Base-by-base conservation (phyloP, 441 rosid genomes). In the Gossypium laxum region DNA sequence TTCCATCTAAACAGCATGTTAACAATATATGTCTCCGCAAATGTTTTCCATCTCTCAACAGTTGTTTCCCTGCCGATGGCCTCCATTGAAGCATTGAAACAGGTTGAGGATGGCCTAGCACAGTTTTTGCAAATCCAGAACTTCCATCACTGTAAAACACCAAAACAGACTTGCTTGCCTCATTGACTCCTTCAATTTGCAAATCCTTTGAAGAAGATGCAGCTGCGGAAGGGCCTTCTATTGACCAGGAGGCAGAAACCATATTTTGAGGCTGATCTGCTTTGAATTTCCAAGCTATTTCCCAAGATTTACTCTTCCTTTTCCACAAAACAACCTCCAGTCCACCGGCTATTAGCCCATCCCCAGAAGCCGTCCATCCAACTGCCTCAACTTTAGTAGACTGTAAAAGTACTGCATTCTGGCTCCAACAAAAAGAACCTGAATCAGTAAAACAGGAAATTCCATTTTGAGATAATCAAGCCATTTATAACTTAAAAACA, bases 371-470 rank as follows among this genome's bases (percentile, higher is more conserved):
- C 1, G 98, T 85, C 98, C 98, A 94, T 75, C 81, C 79, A 69
- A 94, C 80, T 2, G 90, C 98, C 79, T 91, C 95, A 77, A 91
- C 96, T 64, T 84, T 85, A 34, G 88, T 69, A 50, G 80, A 83
- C 74, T 90, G 97, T 78, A 82, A 74, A 77, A 94, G 91, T 69
- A 86, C 84, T 68, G 89, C 89, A 86, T 84, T 90, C 97, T 90
- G 96, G 85, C 96, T 88, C 97, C 98, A 94, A 90, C 88, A 88
- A 90, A 94, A 90, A 88, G 96, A 94, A 88, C 96, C 97, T 94
- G 97, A 87, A 88, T 87, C 85, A 84, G 89, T 82, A 69, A 82
- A 79, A 86, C 67, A 80, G 63, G 81, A 82, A 74, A 82, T 71
- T 75, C 72, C 74, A 26, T 67, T 76, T 85, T 74, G 72, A 85